A percentile compares a stretch with the other conserved stretches of the same genome.
These are phyloP conservation scores for Geranium brycei DNA, from an alignment of 345 rosid genomes.

Conservation along the genomic window DNA sequence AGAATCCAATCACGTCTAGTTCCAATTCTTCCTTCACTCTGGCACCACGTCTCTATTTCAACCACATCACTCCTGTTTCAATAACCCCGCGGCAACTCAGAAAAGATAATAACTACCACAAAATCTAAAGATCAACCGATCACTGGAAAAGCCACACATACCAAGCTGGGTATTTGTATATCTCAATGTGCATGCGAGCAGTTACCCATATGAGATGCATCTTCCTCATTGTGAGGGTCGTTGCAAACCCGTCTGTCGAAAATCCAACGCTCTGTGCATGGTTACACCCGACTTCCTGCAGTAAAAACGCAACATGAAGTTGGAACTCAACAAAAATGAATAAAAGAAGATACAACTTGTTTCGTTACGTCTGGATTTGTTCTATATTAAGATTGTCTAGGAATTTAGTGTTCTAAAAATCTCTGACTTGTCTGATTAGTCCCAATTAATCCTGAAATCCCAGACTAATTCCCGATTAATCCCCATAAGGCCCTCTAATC, in stretches of 20 bases:
- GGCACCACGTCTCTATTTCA: slow-evolving; percentile 97
- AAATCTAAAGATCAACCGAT: neutral
- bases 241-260: slow-evolving; percentile 87
- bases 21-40: slow-evolving; percentile 83
- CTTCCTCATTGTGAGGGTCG: slow-evolving; percentile 73
- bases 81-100: neutral
- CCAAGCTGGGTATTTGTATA: slow-evolving; percentile 92
- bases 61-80: slow-evolving; percentile 77
- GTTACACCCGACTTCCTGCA: slow-evolving; percentile 87
- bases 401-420: too few relatives aligned
- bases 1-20: slow-evolving; percentile 94
- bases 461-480: too few relatives aligned
- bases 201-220: slow-evolving; percentile 99
- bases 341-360: neutral
- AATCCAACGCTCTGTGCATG: slow-evolving; percentile 85
- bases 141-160: slow-evolving; percentile 12
- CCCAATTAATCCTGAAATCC: too few relatives aligned
- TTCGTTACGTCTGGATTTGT: too few relatives aligned
- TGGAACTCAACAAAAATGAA: too few relatives aligned
- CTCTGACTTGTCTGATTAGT: too few relatives aligned
- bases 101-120: too few relatives aligned
- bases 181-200: slow-evolving; percentile 92
- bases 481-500: too few relatives aligned
- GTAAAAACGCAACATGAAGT: neutral
- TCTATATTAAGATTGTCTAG: too few relatives aligned